Percentiles rank a stretch among this genome's conserved stretches.
Evolutionary conservation across 2,329 filamentous ascomycete species (phyloP).

Genomic region (Calonectria leucothoes): DNA sequence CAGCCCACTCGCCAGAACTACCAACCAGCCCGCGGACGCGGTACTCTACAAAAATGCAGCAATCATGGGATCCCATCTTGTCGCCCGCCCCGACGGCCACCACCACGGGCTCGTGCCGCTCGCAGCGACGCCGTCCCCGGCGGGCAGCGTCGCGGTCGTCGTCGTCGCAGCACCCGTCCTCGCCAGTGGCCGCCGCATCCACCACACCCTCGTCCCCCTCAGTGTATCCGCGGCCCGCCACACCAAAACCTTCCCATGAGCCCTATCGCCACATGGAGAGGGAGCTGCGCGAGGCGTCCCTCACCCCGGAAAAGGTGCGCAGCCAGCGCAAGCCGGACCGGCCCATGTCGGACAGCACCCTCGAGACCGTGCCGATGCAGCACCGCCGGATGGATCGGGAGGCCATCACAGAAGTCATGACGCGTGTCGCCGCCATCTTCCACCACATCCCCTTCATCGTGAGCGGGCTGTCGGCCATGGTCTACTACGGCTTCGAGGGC

Average conservation of each 20-base stretch:
- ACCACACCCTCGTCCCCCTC: neutral
- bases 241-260: conserved; percentile 15
- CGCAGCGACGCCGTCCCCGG: conserved; percentile 3
- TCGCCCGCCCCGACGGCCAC: conserved; percentile 4
- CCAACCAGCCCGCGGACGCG: conserved; percentile 2
- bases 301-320: conserved; percentile 5
- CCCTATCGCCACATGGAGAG: conserved; percentile 16
- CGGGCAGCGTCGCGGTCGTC: neutral
- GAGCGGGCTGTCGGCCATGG: conserved; percentile 57
- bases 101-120: conserved; percentile 11
- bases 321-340: conserved; percentile 14
- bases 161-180: neutral
- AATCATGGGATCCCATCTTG: conserved; percentile 8
- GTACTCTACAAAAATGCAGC: conserved; percentile 8
- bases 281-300: neutral
- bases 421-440: conserved; percentile 52
- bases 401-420: conserved; percentile 53
- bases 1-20: conserved; percentile 10
- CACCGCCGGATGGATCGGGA: conserved; percentile 39
- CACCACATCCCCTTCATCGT: conserved; percentile 59
- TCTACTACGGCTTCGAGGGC: conserved; percentile 54
- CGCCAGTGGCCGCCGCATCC: neutral
- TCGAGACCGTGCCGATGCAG: conserved; percentile 21
- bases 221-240: conserved; percentile 14
- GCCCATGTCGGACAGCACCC: conserved; percentile 22